These are phyloP conservation scores for Rutstroemia sp. DNA, from an alignment of 2,329 filamentous ascomycete genomes.

Conservation along the genomic window DNA sequence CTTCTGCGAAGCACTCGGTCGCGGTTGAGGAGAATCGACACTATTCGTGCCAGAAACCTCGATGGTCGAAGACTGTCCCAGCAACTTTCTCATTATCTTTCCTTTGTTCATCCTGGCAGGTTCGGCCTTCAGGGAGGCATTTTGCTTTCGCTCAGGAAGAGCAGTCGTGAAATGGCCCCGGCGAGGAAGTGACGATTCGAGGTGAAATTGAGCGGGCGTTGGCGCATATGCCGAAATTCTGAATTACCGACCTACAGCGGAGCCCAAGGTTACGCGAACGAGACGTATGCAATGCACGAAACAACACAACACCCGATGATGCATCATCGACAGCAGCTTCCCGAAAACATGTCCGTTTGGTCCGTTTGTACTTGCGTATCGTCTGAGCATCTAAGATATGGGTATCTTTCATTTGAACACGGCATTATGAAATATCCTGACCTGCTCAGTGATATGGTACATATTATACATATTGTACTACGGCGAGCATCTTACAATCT, in stretches of 20 bases:
- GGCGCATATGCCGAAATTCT: neutral
- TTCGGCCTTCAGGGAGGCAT: constrained; percentile 22
- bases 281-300: neutral
- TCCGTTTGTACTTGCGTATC: no score
- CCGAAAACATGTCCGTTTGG: neutral
- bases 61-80: constrained; percentile 20
- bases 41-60: constrained; percentile 19
- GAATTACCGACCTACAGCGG: neutral
- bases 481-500: no score
- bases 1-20: constrained; percentile 43
- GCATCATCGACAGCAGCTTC: neutral
- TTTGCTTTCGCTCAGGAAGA: neutral
- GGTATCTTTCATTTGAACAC: no score
- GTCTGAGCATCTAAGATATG: no score
- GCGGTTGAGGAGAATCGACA: constrained; percentile 22
- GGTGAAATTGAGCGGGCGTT: neutral
- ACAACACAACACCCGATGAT: no score
- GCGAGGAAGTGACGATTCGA: neutral
- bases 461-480: no score
- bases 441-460: no score
- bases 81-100: constrained; percentile 29
- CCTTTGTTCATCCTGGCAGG: constrained; percentile 26
- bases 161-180: neutral
- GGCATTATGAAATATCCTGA: no score
- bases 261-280: neutral